Conservation (phyloP, 2,329 filamentous ascomycete genomes). For the Fusarium stilboides region DNA sequence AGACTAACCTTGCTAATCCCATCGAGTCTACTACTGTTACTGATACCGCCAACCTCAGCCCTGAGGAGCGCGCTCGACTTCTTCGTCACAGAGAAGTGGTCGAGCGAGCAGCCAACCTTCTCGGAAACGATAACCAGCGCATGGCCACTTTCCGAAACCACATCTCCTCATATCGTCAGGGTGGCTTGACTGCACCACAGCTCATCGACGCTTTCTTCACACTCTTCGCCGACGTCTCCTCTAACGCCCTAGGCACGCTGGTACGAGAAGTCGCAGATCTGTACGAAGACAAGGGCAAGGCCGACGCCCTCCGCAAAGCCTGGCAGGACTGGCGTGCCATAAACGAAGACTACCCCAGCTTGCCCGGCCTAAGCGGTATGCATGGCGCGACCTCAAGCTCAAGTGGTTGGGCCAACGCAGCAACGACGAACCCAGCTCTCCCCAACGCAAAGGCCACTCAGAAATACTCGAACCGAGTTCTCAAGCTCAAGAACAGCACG, state of each 20-base stretch:
- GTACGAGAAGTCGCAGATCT: conserved; percentile 93
- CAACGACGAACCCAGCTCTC: conserved; percentile 68
- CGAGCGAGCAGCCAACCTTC: conserved; percentile 85
- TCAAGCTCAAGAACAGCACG: conserved; percentile 73
- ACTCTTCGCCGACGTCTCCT: conserved; percentile 83
- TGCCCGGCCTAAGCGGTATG: conserved; percentile 82
- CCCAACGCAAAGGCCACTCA: conserved; percentile 59
- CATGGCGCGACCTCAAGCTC: conserved; percentile 71
- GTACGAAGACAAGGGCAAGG: conserved; percentile 86
- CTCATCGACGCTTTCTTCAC: conserved; percentile 91
- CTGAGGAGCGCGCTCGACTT: conserved; percentile 85
- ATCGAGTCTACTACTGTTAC: conserved; percentile 68
- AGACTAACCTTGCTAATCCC: conserved; percentile 50
- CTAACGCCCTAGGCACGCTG: conserved; percentile 87
- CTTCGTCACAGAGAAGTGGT: conserved; percentile 87
- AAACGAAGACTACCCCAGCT: conserved; percentile 93
- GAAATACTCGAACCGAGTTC: conserved; percentile 68
- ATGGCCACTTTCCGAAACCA: conserved; percentile 82
- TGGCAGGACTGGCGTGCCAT: conserved; percentile 98
- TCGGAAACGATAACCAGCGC: conserved; percentile 83
- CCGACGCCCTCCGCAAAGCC: conserved; percentile 80
- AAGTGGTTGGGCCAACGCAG: conserved; percentile 73
- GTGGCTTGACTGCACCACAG: conserved; percentile 77
- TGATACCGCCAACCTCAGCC: conserved; percentile 70
- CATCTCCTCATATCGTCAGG: conserved; percentile 83